Conservation (phyloP, 2,329 filamentous ascomycete species). For the Venturia pyrina region DNA sequence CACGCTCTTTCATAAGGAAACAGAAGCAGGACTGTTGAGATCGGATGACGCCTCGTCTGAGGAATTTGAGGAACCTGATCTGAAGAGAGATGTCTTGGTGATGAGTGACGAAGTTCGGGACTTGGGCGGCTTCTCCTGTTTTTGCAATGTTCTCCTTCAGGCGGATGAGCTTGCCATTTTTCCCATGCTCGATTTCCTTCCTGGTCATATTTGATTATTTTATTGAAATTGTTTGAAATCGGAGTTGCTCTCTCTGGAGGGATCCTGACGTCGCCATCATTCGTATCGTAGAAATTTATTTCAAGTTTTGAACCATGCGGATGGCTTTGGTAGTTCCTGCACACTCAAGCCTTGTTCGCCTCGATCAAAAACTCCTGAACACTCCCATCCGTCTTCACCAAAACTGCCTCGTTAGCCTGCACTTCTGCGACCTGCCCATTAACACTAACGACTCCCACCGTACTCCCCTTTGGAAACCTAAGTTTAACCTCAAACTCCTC, state of each 20-base stretch:
- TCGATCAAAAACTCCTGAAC: constrained; percentile 9
- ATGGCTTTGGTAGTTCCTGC: no score
- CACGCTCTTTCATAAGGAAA: no score
- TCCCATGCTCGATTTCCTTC: not conserved
- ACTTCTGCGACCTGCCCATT: constrained; percentile 7
- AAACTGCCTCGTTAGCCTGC: constrained; percentile 6
- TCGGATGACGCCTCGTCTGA: no score
- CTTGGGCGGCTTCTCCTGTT: not conserved
- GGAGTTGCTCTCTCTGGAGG: not conserved
- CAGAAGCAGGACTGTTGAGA: not conserved
- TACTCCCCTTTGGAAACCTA: constrained; percentile 6
- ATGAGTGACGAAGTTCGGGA: not conserved
- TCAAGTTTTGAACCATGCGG: no score
- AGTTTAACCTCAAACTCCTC: constrained; percentile 11
- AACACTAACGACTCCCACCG: not conserved
- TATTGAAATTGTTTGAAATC: not conserved
- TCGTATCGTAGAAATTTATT: no score
- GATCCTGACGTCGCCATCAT: no score
- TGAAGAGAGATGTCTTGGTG: not conserved
- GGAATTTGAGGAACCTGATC: no score
- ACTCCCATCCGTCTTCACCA: constrained; percentile 7
- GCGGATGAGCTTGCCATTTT: not conserved
- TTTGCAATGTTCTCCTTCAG: no score
- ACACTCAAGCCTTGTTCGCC: not conserved
- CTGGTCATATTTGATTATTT: not conserved